Percentiles rank a stretch among this genome's conserved stretches.
Evolutionary conservation across 129 eudicot genomes (phyloP).

Genomic region (Tagetes erecta): DNA sequence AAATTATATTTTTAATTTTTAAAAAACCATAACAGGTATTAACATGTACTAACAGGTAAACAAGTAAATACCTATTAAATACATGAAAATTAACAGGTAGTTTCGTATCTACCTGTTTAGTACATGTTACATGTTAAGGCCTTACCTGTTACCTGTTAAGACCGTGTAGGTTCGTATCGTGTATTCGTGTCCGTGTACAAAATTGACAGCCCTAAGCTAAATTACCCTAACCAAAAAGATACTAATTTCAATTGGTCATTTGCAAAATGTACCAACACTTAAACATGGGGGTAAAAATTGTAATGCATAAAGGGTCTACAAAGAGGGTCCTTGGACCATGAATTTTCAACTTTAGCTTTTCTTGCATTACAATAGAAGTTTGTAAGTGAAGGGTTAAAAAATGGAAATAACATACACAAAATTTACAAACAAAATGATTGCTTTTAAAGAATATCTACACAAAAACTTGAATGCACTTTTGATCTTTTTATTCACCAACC

Average conservation of each 20-base stretch:
- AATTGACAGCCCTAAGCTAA: too few species aligned
- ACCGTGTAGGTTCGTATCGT: too few species aligned
- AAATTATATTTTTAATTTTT: too few species aligned
- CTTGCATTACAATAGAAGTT: constrained; percentile 47
- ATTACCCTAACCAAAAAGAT: constrained; percentile 19
- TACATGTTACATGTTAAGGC: too few species aligned
- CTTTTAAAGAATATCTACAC: constrained; percentile 22
- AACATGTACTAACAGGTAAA: too few species aligned
- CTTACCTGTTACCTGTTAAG: too few species aligned
- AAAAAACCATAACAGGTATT: too few species aligned
- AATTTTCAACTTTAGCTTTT: constrained; percentile 34
- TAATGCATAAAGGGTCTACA: constrained; percentile 29
- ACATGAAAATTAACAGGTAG: too few species aligned
- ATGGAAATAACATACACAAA: constrained; percentile 25
- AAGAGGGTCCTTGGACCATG: constrained; percentile 36
- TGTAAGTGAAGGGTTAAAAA: constrained; percentile 24
- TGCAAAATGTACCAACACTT: constrained; percentile 18
- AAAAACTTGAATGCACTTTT: constrained; percentile 37
- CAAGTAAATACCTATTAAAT: too few species aligned
- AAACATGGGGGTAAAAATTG: constrained; percentile 21
- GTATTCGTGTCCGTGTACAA: too few species aligned
- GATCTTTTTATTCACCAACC: constrained; percentile 42
- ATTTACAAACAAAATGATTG: constrained; percentile 34
- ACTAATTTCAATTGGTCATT: constrained; percentile 17
- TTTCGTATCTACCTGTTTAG: too few species aligned